Base-by-base conservation (phyloP, 371 early-diverging fungal species). In the Actinomortierella ambigua region DNA sequence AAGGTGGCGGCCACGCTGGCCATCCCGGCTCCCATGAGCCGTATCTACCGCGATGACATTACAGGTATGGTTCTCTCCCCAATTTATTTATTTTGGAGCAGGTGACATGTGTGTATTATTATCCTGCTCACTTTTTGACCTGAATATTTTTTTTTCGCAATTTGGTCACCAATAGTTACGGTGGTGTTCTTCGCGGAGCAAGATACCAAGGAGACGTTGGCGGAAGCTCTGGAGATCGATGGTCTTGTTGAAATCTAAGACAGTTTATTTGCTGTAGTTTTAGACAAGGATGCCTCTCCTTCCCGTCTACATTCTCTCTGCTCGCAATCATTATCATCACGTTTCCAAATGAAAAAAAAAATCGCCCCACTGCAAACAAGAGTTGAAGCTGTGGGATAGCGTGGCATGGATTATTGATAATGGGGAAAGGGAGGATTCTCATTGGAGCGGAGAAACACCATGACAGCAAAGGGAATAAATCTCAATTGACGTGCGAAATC, bases 21-120 rank as follows among this genome's bases (percentile, higher is more conserved):
- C 23, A 66, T 79, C 17, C 79, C 77, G 6, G 44, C 79, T 8
- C 81, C 81, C 3, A 69, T 77, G 61, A 68, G 77, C 40, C 85
- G 98, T 43, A 69, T 85, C n/a, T 93, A 86, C 69, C 83, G 97
- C 13, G 98, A 98, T 75, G 98, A 98, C 66, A 94, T 98, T 52
- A 97, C 98, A 0, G 63, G 73, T 73, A 62, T 39, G 60, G 23
- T 5, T 17, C 2, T 3, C 13, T 48, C 8, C 3, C 11, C 48
- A 48, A 4, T n/a, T 20, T 13, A 6, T 20, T 48, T 20, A 48
- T 22, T 24, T 3, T 20, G 15, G 15, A 49, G 26, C 49, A 49
- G 22, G 22, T 48, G 17, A 23, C 17, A 27, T 22, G 46, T 42
- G 43, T 9, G 18, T 41, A 2, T 24, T 6, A 29, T 8, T n/a